Conservation (phyloP, 2,329 filamentous ascomycete genomes). For the Cercospora sp. region DNA sequence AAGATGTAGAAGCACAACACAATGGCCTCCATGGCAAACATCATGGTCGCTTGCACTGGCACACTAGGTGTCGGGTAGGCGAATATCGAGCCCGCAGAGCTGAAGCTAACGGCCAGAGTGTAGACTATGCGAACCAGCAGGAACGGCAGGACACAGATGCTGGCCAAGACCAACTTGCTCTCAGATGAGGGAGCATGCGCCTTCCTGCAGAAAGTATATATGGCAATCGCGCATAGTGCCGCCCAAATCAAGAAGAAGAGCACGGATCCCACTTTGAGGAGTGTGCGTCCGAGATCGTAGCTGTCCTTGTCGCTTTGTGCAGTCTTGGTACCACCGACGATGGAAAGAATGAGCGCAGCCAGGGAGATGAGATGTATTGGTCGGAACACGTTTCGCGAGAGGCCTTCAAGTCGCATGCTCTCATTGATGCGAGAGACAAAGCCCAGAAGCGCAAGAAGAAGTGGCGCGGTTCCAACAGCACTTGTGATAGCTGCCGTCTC, state of each 20-base stretch:
- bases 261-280: constrained; percentile 25
- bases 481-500: constrained; percentile 32
- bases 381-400: constrained; percentile 23
- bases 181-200: constrained; percentile 19
- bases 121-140: constrained; percentile 42
- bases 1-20: constrained; percentile 25
- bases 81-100: constrained; percentile 25
- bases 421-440: constrained; percentile 30
- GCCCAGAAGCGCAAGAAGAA: constrained; percentile 31
- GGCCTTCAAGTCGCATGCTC: constrained; percentile 21
- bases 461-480: constrained; percentile 33
- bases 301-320: constrained; percentile 1
- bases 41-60: constrained; percentile 31
- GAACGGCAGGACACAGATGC: constrained; percentile 32
- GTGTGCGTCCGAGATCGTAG: constrained; percentile 21
- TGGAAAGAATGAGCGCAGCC: constrained; percentile 31
- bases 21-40: constrained; percentile 34
- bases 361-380: constrained; percentile 28
- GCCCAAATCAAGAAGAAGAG: constrained; percentile 30
- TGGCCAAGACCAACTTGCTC: constrained; percentile 28
- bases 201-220: constrained; percentile 14
- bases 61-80: constrained; percentile 25
- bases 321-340: constrained; percentile 29
- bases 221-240: constrained; percentile 18
- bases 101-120: constrained; percentile 29